Conservation (phyloP, 805 yeast species). For the Ogataea zsoltii region DNA sequence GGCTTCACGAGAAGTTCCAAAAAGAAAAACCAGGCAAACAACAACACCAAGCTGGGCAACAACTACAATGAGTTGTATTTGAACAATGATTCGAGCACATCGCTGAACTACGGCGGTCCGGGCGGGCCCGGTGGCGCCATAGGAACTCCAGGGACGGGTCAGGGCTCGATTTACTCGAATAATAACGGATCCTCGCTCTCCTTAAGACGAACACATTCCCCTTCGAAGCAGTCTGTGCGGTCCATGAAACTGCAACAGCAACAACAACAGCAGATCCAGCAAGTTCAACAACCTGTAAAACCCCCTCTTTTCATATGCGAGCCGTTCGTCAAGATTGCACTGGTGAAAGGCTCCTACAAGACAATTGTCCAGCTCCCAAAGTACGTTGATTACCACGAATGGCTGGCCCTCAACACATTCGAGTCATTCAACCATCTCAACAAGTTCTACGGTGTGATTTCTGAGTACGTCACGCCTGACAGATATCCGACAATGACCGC, state of each 20-base stretch:
- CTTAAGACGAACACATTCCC: slow-evolving; percentile 47
- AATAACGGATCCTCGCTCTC: slow-evolving; percentile 49
- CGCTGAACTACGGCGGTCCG: slow-evolving; percentile 13
- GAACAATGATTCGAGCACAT: slow-evolving; percentile 25
- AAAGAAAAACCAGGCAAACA: slow-evolving; percentile 32
- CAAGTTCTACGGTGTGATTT: slow-evolving; percentile 86
- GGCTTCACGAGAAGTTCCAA: slow-evolving; percentile 56
- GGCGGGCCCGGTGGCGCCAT: too few relatives aligned
- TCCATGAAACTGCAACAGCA: slow-evolving; percentile 22
- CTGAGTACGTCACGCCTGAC: slow-evolving; percentile 89
- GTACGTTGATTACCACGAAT: slow-evolving; percentile 91
- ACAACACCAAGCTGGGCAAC: slow-evolving; percentile 24
- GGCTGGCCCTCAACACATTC: slow-evolving; percentile 92
- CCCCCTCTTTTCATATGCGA: slow-evolving; percentile 79
- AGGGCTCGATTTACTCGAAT: slow-evolving; percentile 35
- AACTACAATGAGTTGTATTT: slow-evolving; percentile 26
- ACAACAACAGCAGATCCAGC: slow-evolving; percentile 31
- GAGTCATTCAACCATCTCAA: slow-evolving; percentile 84
- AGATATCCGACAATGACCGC: slow-evolving; percentile 94
- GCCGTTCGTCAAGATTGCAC: slow-evolving; percentile 90
- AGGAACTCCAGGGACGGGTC: slow-evolving; percentile 6
- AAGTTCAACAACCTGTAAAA: slow-evolving; percentile 20
- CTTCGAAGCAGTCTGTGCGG: slow-evolving; percentile 45
- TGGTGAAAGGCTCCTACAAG: slow-evolving; percentile 94
- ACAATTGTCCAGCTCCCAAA: slow-evolving; percentile 94